phyloP scores from a whole-genome alignment of 2,329 filamentous ascomycete genomes.

The Clonostachys chloroleuca region DNA sequence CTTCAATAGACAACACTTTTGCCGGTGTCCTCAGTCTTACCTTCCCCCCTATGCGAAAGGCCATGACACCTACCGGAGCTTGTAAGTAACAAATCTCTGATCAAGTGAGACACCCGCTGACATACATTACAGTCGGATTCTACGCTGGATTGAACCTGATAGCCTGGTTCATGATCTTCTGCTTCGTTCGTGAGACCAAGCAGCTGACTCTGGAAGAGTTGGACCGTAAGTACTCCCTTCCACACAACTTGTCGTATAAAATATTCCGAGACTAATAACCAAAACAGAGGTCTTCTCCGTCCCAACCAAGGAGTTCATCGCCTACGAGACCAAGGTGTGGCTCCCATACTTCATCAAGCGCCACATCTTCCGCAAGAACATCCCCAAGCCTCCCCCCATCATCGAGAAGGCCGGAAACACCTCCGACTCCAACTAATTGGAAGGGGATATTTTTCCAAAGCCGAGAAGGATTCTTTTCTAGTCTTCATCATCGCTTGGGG shows the following conservation, averaged over 20 bases:
- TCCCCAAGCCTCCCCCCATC: slow-evolving; percentile 22
- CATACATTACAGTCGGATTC: slow-evolving; percentile 25
- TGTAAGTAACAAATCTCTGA: slow-evolving; percentile 10
- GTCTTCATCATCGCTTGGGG: too few relatives aligned
- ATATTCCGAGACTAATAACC: too few relatives aligned
- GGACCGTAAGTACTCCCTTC: slow-evolving; percentile 24
- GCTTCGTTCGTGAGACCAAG: slow-evolving; percentile 51
- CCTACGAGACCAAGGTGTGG: slow-evolving; percentile 22
- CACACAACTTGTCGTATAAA: background rate
- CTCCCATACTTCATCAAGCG: slow-evolving; percentile 30
- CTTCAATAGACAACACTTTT: slow-evolving; percentile 12
- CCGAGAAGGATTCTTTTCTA: too few relatives aligned
- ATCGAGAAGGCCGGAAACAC: slow-evolving; percentile 7
- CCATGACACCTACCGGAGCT: slow-evolving; percentile 23
- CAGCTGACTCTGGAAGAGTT: slow-evolving; percentile 45
- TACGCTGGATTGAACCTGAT: slow-evolving; percentile 53
- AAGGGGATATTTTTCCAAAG: too few relatives aligned
- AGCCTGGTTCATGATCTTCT: slow-evolving; percentile 50
- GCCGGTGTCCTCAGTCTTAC: slow-evolving; percentile 42
- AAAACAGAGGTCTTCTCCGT: slow-evolving; percentile 20
- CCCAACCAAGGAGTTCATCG: slow-evolving; percentile 21
- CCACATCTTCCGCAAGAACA: slow-evolving; percentile 23
- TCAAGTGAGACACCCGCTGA: background rate
- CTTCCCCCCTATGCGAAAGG: slow-evolving; percentile 40
- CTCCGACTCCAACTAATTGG: too few relatives aligned